phyloP scores from a whole-genome alignment of 345 rosid species.

The Citrus cavaleriei region DNA sequence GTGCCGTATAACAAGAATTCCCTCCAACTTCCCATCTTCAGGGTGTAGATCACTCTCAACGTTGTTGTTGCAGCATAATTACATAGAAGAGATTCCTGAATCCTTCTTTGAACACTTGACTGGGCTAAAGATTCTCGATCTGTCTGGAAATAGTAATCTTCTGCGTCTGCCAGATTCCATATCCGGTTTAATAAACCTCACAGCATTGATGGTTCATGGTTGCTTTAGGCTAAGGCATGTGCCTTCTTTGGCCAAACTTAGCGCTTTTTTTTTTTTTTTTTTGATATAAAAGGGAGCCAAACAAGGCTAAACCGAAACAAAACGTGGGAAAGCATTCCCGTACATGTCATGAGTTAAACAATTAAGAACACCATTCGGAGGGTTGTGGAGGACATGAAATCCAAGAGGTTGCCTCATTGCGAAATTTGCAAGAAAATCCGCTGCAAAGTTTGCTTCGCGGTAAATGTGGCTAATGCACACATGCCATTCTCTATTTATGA shows the following conservation, averaged over 20 bases:
- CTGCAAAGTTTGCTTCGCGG: no score
- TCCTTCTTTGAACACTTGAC: not conserved
- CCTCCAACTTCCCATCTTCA: not conserved
- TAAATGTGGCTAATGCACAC: no score
- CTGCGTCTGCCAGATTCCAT: constrained; percentile 6
- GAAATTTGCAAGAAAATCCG: no score
- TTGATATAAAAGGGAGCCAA: no score
- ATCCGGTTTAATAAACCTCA: not conserved
- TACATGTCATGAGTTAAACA: no score
- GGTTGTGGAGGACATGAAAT: no score
- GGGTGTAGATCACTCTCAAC: constrained; percentile 11
- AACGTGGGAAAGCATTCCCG: no score
- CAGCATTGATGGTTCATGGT: not conserved
- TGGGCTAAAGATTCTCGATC: constrained; percentile 21
- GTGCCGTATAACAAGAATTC: not conserved
- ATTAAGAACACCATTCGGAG: no score
- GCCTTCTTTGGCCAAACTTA: constrained; percentile 12
- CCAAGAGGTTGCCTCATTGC: no score
- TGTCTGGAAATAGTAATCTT: not conserved
- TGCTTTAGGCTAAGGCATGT: not conserved
- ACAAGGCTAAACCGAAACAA: no score
- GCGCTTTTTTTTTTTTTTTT: no score
- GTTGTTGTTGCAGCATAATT: not conserved
- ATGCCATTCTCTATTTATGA: no score
- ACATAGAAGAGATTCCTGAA: not conserved